Conservation (phyloP, 202 grass and related monocot genomes). For the Bolboschoenoplectus hybrid region DNA sequence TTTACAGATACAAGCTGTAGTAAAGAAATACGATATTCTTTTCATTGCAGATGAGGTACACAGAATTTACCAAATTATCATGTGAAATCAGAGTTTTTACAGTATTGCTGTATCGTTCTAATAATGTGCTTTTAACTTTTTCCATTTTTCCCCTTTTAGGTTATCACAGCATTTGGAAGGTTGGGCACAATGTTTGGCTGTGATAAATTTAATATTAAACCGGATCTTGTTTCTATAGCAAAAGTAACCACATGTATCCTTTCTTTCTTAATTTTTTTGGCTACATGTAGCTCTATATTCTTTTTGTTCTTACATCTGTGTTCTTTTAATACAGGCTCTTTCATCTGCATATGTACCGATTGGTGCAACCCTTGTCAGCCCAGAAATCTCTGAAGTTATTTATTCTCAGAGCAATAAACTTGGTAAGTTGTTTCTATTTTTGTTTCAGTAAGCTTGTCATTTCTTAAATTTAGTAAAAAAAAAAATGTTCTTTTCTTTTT, state of each 20-base stretch:
- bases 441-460: conserved; percentile 4
- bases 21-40: conserved; percentile 96
- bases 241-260: conserved; percentile 53
- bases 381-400: conserved; percentile 84
- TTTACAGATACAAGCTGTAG: conserved; percentile 77
- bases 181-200: conserved; percentile 94
- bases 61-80: conserved; percentile 6
- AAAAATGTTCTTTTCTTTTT: background rate
- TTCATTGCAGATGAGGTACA: conserved; percentile 97
- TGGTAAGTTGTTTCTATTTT: conserved; percentile 49
- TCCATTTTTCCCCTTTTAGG: conserved; percentile 52
- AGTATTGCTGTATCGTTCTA: background rate
- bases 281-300: background rate
- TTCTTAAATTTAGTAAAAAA: conserved; percentile 31
- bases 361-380: conserved; percentile 84
- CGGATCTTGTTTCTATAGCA: conserved; percentile 85
- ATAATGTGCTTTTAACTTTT: background rate
- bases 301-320: background rate
- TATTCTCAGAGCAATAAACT: conserved; percentile 96
- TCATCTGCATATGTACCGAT: conserved; percentile 94
- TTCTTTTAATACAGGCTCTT: conserved; percentile 68
- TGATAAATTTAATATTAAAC: conserved; percentile 84
- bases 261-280: conserved; percentile 14
- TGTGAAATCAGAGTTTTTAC: background rate
- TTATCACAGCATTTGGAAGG: conserved; percentile 98